phyloP scores from a whole-genome alignment of 352 stramenopile genomes.

The Phytophthora ohioensis region DNA sequence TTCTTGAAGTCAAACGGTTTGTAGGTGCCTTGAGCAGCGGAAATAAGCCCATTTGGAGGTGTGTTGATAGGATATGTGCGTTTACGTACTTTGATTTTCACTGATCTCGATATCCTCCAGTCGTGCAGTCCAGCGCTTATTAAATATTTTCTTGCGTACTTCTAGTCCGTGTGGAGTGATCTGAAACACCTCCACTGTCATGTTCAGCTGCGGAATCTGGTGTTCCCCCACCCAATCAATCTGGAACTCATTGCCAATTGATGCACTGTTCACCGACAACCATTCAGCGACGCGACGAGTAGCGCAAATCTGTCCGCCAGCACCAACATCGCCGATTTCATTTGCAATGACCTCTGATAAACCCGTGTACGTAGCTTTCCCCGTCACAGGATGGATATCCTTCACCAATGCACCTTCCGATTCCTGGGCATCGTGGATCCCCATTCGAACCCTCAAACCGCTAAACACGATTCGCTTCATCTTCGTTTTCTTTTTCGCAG shows the following conservation, averaged over 20 bases:
- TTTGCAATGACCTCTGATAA: conserved; percentile 68
- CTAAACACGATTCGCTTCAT: conserved; percentile 59
- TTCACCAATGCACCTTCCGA: conserved; percentile 58
- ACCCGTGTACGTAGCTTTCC: conserved; percentile 62
- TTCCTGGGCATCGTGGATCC: conserved; percentile 59
- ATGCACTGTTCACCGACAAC: conserved; percentile 41
- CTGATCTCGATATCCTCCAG: conserved; percentile 31
- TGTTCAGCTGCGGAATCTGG: conserved; percentile 44
- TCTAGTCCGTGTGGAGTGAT: conserved; percentile 48
- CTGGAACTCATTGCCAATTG: conserved; percentile 30
- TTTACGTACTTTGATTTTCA: not conserved
- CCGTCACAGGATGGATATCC: conserved; percentile 54
- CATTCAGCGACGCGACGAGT: conserved; percentile 53
- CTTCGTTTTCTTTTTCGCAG: conserved; percentile 44
- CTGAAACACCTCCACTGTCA: conserved; percentile 52
- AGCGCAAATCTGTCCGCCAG: conserved; percentile 61
- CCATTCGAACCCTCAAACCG: conserved; percentile 66
- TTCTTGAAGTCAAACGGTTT: conserved; percentile 35
- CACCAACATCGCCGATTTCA: conserved; percentile 57
- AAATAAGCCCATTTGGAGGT: too few species aligned
- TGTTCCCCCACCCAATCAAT: conserved; percentile 44
- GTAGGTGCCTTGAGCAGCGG: not conserved
- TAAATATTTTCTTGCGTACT: conserved; percentile 46
- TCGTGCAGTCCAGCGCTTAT: conserved; percentile 22
- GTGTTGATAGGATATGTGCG: too few species aligned